Conservation (phyloP, 179 eudicot species). For the Actinidia arguta region DNA sequence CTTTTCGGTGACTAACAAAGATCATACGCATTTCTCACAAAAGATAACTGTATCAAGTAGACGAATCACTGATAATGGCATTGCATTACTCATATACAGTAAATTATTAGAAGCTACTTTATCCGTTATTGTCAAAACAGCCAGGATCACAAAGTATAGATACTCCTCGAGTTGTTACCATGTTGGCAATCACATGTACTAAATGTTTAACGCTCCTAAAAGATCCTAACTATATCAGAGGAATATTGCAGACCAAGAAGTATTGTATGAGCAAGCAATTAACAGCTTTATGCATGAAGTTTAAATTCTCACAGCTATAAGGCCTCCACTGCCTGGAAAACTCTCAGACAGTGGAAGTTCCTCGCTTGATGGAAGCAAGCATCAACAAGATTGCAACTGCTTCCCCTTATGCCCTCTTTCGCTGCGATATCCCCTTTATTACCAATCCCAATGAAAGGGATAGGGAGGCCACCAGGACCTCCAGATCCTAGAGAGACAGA, state of each 20-base stretch:
- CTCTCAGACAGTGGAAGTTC: slow-evolving; percentile 89
- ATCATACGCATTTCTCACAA: background rate
- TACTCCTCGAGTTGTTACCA: background rate
- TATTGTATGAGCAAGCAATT: background rate
- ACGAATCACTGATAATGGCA: too few relatives aligned
- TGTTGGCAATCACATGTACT: background rate
- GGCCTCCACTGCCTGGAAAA: slow-evolving; percentile 87
- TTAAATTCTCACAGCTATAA: slow-evolving; percentile 68
- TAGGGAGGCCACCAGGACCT: slow-evolving; percentile 96
- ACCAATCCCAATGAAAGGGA: slow-evolving; percentile 89
- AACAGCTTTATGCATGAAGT: background rate
- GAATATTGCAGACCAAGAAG: background rate
- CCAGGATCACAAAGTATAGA: slow-evolving; percentile 1
- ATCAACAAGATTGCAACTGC: slow-evolving; percentile 98
- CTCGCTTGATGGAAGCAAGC: slow-evolving; percentile 87
- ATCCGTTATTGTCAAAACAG: background rate
- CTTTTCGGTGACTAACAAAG: background rate
- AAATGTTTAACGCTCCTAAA: background rate
- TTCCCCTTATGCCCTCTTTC: slow-evolving; percentile 77
- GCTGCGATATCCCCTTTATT: slow-evolving; percentile 92
- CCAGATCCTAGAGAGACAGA: slow-evolving; percentile 90
- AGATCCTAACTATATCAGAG: slow-evolving; percentile 1
- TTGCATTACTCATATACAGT: background rate
- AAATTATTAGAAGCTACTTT: background rate
- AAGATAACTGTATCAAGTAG: background rate